Evolutionary conservation across 306 rosid genomes (phyloP), one percentile per base, ranked within the genome.

Genomic region (Cucumis melo): DNA sequence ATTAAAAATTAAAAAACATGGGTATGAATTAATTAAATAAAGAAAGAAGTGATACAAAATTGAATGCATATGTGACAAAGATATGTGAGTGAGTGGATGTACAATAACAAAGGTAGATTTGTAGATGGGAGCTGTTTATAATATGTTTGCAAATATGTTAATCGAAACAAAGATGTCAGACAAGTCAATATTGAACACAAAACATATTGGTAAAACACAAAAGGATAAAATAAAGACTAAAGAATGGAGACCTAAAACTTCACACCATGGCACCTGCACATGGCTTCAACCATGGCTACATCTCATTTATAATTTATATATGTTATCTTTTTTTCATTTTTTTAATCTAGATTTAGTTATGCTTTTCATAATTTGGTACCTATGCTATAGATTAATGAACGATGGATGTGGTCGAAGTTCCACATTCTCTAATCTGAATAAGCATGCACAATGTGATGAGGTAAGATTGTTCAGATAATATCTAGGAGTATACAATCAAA

Each of bases 91-190:
- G 46, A 72, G 59, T 70, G 75, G 75, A 72, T 72, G 5, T 27
- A 23, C 76, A 50, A 50, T 27, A 24, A 10, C 10, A 46, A 50
- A 72, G 60, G 76, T 27, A 72, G 61, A 72, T 27, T 17, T 50
- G 76, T 50, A 50, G 16, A 72, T 6, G n/a, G 75, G 24, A 70
- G 23, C 32, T 46, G 39, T 32, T 32, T 32, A 32, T 27, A 27
- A 27, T 27, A 0, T 23, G 2, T 44, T 50, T 24, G 24, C 42
- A 72, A 72, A 72, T 51, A 50, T 72, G 76, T 72, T 51, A 48
- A 72, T 48, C 20, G 48, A 27, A 71, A 71, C 75, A 71, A 24
- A 71, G 58, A 23, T 67, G 75, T 71, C 75, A 71, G 75, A 71
- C 7, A 71, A 71, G 15, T 71, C 75, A 46, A 71, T 46, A 46